Percentiles rank a stretch among this genome's conserved stretches.
These are phyloP conservation scores for Yarrowia yakushimensis DNA, from an alignment of 805 yeast genomes.

Conservation along the genomic window DNA sequence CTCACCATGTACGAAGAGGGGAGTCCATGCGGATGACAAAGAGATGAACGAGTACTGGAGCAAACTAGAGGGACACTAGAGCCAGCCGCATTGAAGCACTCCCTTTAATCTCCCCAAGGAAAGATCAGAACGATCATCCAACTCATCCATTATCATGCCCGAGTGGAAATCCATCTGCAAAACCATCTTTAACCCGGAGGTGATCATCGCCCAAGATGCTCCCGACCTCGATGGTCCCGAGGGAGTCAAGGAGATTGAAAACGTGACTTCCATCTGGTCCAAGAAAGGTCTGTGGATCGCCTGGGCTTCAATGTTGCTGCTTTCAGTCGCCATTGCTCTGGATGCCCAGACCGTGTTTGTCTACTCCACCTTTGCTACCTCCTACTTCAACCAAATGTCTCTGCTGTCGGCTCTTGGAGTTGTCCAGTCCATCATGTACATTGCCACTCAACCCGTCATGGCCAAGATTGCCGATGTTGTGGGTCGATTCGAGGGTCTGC, in stretches of 20 bases:
- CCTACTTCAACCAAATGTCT: conserved; percentile 43
- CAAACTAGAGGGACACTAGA: too few species aligned
- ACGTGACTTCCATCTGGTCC: conserved; percentile 24
- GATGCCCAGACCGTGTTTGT: conserved; percentile 7
- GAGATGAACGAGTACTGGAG: too few species aligned
- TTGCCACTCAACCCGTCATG: conserved; percentile 42
- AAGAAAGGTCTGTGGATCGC: conserved; percentile 25
- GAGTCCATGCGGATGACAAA: too few species aligned
- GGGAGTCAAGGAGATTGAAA: conserved; percentile 26
- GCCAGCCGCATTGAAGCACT: too few species aligned
- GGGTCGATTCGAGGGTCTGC: conserved; percentile 43
- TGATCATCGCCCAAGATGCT: background rate
- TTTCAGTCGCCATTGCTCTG: conserved; percentile 25
- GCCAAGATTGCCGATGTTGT: conserved; percentile 44
- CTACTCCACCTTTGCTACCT: conserved; percentile 42
- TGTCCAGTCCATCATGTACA: conserved; percentile 42
- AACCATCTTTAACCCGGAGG: conserved; percentile 22
- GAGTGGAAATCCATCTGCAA: conserved; percentile 3
- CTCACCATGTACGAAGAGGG: background rate
- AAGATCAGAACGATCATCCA: background rate
- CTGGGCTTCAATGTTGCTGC: conserved; percentile 24
- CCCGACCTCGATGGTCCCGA: conserved; percentile 9
- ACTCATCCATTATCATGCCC: background rate
- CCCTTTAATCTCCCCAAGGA: too few species aligned
- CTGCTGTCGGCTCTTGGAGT: conserved; percentile 43